phyloP scores from a whole-genome alignment of 2,329 filamentous ascomycete genomes.

The Hymenoscyphus occultus region DNA sequence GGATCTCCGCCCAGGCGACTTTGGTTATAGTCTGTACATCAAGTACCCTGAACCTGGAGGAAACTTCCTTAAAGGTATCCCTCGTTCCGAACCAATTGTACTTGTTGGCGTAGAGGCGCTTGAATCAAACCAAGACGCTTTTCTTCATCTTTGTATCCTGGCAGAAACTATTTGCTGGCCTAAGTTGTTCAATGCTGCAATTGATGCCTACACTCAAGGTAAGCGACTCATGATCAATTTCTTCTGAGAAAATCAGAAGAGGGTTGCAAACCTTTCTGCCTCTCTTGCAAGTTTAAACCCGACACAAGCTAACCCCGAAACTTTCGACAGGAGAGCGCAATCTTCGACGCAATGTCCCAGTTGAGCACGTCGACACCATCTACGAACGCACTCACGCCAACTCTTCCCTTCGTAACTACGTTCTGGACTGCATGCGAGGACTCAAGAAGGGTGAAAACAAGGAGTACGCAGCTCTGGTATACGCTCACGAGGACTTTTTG shows the following conservation, averaged over 20 bases:
- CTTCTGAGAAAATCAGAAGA: not conserved
- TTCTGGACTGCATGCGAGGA: conserved; percentile 15
- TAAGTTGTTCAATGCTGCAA: conserved; percentile 18
- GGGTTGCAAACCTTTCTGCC: not conserved
- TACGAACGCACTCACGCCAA: conserved; percentile 17
- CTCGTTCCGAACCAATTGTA: not conserved
- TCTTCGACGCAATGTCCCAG: conserved; percentile 12
- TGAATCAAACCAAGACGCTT: conserved; percentile 14
- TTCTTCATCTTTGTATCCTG: conserved; percentile 21
- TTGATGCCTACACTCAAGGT: conserved; percentile 17
- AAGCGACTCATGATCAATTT: not conserved
- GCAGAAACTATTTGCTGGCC: conserved; percentile 22
- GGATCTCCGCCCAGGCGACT: conserved; percentile 2
- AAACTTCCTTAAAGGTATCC: conserved; percentile 6
- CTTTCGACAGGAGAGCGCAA: conserved; percentile 7
- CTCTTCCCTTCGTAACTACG: conserved; percentile 15
- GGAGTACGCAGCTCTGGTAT: conserved; percentile 6
- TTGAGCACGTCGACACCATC: conserved; percentile 17
- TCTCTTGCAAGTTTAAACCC: not conserved
- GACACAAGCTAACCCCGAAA: not conserved
- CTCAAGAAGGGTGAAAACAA: conserved; percentile 2
- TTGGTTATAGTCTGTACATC: conserved; percentile 4
- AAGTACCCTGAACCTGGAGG: not conserved
- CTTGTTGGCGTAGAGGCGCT: not conserved
- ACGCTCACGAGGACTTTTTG: conserved; percentile 14